phyloP scores from a whole-genome alignment of 371 early-diverging fungal genomes.

The Syncephalastrum sp. region DNA sequence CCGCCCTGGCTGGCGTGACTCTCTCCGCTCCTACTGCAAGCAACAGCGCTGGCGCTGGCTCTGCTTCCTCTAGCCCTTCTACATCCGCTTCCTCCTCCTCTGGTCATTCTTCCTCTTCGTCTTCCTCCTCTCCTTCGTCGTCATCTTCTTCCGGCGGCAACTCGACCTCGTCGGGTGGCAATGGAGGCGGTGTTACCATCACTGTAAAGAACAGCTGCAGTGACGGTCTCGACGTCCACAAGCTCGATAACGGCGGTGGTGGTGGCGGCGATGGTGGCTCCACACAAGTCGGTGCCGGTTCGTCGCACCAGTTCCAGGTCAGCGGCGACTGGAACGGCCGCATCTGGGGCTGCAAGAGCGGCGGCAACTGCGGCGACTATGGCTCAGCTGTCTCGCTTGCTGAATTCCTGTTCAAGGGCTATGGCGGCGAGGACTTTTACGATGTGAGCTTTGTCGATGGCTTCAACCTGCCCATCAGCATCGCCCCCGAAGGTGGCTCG shows the following conservation, averaged over 20 bases:
- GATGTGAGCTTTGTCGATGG: conserved; percentile 37
- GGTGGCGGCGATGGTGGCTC: conserved; percentile 13
- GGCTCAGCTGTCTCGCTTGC: conserved; percentile 13
- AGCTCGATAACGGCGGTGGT: conserved; percentile 29
- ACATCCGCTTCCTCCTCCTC: conserved; percentile 3
- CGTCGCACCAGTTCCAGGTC: too few species aligned
- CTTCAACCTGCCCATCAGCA: too few species aligned
- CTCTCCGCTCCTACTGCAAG: conserved; percentile 10
- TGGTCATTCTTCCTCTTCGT: neutral
- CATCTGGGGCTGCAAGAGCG: too few species aligned
- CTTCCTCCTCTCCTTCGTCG: neutral
- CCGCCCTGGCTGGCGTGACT: too few species aligned
- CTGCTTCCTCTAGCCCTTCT: neutral
- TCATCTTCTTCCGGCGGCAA: neutral
- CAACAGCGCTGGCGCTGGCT: neutral
- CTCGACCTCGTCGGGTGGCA: conserved; percentile 5
- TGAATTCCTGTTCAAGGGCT: conserved; percentile 27
- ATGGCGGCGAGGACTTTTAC: conserved; percentile 30
- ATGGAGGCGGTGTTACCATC: conserved; percentile 20
- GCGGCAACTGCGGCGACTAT: too few species aligned
- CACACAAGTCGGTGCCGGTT: conserved; percentile 26
- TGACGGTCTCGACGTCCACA: conserved; percentile 25
- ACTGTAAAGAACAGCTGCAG: conserved; percentile 38
- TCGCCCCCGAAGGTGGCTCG: neutral
- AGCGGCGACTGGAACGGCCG: too few species aligned